Conservation (phyloP, 805 yeast genomes). For the Candida coquimbonensis region DNA sequence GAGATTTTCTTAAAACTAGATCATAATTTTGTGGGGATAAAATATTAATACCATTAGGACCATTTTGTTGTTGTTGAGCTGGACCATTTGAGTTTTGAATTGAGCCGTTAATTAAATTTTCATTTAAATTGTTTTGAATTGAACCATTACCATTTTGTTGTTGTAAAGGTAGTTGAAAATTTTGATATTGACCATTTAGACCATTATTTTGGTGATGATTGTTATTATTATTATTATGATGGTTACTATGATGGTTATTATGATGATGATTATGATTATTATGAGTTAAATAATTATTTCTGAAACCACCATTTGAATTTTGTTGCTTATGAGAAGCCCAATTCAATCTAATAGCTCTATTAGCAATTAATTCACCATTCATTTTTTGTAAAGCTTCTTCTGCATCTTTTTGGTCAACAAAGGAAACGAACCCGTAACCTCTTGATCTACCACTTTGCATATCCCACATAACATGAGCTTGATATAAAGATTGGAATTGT, state of each 20-base stretch:
- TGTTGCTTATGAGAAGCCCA: constrained; percentile 78
- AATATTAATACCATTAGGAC: constrained; percentile 10
- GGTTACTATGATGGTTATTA: not conserved
- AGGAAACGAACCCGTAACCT: constrained; percentile 88
- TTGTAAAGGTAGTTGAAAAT: constrained; percentile 2
- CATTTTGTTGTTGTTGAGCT: not conserved
- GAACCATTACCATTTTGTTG: constrained; percentile 3
- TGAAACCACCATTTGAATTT: constrained; percentile 14
- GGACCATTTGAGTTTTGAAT: constrained; percentile 1
- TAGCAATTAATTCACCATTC: constrained; percentile 68
- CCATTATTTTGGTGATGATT: constrained; percentile 4
- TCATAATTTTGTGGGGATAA: constrained; percentile 55
- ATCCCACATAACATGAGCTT: constrained; percentile 96
- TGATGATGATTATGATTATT: constrained; percentile 7
- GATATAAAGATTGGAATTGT: constrained; percentile 52
- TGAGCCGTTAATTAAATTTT: not conserved
- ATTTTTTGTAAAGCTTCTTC: constrained; percentile 62
- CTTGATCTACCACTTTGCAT: constrained; percentile 89
- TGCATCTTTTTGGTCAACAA: constrained; percentile 60
- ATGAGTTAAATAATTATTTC: constrained; percentile 9
- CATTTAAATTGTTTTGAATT: not conserved
- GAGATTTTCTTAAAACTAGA: constrained; percentile 67
- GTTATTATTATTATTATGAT: not conserved
- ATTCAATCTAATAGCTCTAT: constrained; percentile 74
- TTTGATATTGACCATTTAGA: constrained; percentile 3